Evolutionary conservation across 257 asterid species (phyloP).

Genomic region (Solanum infundibuliforme): DNA sequence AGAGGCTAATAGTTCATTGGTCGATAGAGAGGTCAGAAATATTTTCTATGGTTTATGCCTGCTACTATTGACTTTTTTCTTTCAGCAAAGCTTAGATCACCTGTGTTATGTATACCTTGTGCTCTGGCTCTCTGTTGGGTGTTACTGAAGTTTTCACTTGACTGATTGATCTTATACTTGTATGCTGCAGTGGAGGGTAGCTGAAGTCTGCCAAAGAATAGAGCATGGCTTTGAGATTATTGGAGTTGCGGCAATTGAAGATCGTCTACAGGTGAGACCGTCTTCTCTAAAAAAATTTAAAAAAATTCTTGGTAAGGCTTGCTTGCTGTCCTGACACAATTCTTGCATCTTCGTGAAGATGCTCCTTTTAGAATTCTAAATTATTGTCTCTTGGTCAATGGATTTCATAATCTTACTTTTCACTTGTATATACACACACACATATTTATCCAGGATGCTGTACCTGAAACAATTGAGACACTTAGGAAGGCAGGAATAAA

Average conservation of each 20-base stretch:
- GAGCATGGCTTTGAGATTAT: slow-evolving; percentile 83
- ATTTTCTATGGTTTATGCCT: neutral
- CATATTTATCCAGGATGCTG: slow-evolving; percentile 69
- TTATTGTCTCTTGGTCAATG: slow-evolving; percentile 5
- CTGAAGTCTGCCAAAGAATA: slow-evolving; percentile 92
- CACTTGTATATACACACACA: neutral
- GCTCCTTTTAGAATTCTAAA: neutral
- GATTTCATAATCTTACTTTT: slow-evolving; percentile 2
- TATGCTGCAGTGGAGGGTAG: slow-evolving; percentile 73
- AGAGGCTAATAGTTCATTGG: slow-evolving; percentile 89
- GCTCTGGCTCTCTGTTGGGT: neutral
- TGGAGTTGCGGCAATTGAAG: slow-evolving; percentile 99
- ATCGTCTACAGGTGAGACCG: slow-evolving; percentile 73
- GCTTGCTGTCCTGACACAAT: neutral
- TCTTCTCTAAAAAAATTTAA: neutral
- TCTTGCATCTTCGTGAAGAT: neutral
- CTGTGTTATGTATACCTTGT: neutral
- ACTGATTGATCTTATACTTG: neutral
- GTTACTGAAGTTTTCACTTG: neutral
- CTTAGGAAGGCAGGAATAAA: slow-evolving; percentile 92
- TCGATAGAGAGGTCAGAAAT: slow-evolving; percentile 80
- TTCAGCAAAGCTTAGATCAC: neutral
- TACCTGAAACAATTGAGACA: slow-evolving; percentile 87
- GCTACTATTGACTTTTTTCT: neutral
- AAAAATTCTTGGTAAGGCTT: neutral